A percentile compares a stretch with the other conserved stretches of the same genome.
These are phyloP conservation scores for Lachancea waltii DNA, from an alignment of 805 yeast species.

Conservation along the genomic window DNA sequence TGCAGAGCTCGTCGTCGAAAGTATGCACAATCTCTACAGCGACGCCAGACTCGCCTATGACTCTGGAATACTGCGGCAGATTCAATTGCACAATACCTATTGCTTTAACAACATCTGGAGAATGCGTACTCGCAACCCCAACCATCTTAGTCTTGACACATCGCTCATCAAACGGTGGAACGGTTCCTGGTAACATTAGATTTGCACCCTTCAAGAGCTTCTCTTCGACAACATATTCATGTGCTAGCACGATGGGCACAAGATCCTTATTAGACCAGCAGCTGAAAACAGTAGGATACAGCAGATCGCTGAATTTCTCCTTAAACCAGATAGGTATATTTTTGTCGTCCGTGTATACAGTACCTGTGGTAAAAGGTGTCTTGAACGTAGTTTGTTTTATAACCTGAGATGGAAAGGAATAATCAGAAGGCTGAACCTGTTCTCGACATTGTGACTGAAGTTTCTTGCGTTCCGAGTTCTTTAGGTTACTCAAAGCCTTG, in stretches of 20 bases:
- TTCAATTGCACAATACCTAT: slow-evolving; percentile 56
- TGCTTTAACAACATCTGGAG: slow-evolving; percentile 62
- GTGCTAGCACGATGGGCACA: slow-evolving; percentile 65
- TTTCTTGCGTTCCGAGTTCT: slow-evolving; percentile 64
- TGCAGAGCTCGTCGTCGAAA: slow-evolving; percentile 57
- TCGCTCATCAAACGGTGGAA: slow-evolving; percentile 49
- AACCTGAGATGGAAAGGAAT: slow-evolving; percentile 36
- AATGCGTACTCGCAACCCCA: slow-evolving; percentile 56
- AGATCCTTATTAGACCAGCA: slow-evolving; percentile 64
- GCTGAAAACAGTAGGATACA: slow-evolving; percentile 67
- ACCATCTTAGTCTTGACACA: slow-evolving; percentile 53
- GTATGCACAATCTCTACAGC: slow-evolving; percentile 72
- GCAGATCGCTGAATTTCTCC: slow-evolving; percentile 43
- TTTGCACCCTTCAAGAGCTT: slow-evolving; percentile 70
- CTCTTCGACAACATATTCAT: slow-evolving; percentile 60
- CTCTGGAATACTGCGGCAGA: slow-evolving; percentile 39
- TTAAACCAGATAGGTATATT: slow-evolving; percentile 72
- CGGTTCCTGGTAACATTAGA: slow-evolving; percentile 66
- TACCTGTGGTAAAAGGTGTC: slow-evolving; percentile 48
- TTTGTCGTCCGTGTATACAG: slow-evolving; percentile 55
- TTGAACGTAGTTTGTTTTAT: slow-evolving; percentile 61
- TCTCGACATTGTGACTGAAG: slow-evolving; percentile 39
- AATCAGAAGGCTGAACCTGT: slow-evolving; percentile 30
- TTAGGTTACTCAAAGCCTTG: slow-evolving; percentile 73
- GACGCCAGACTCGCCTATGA: slow-evolving; percentile 64